Evolutionary conservation across 2,329 filamentous ascomycete genomes (phyloP), one percentile per base, ranked within the genome.

Genomic region (Aspergillus calidoustus): DNA sequence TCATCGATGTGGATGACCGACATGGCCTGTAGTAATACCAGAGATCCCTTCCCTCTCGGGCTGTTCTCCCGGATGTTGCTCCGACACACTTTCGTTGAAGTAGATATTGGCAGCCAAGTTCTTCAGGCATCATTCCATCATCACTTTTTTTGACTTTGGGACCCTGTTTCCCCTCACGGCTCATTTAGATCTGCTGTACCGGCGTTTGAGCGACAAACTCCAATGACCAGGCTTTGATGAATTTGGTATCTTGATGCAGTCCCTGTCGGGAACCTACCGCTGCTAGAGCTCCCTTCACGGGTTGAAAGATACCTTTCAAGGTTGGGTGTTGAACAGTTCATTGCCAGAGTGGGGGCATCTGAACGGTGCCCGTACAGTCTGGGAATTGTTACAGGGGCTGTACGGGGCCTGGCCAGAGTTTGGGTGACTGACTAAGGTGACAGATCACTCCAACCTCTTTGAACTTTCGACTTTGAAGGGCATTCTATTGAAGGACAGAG

Each of bases 91-190:
- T 38, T 55, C 25, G n/a, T 46, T 44, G 53, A 28, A 31, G 19
- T 19, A 19, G 19, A n/a, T 8, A 41, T 57, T 54, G 44, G 51
- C 49, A 56, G 51, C 54, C 54, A 58, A 62, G 54, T 64, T 66
- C 64, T 61, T 66, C 64, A 66, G 62, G 57, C 57, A 54, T 43
- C 34, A 28, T 51, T 52, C 23, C 53, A 52, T 54, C 22, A 43
- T 44, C 30, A 50, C 11, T 57, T 7, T 49, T 50, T 11, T 54
- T 43, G 19, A 23, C n/a, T 49, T 51, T 25, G 34, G 19, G 15
- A 23, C 17, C 30, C 22, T 48, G 8, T 17, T 17, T 56, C 52
- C 47, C 52, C 51, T 53, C 57, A 41, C 34, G 34, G 51, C 9
- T 41, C 30, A 38, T 23, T 53, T 53, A 13, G 34, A 41, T 41